These are phyloP conservation scores for Suhomyces kilbournensis DNA, from an alignment of 805 yeast species.

Conservation along the genomic window DNA sequence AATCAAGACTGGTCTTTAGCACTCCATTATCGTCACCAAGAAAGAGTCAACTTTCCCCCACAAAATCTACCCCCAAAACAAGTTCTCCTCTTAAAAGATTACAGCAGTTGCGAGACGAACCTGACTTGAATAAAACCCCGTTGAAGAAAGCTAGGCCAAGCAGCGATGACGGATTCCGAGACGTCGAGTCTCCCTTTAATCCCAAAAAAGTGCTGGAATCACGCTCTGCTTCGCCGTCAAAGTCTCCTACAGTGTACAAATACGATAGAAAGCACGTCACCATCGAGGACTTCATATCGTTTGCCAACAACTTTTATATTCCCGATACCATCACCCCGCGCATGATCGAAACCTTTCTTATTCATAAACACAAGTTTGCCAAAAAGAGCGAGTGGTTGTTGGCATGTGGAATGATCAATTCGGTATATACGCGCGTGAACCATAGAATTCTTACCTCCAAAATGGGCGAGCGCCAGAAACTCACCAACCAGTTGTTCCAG, in stretches of 20 bases:
- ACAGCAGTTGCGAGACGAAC: conserved; percentile 22
- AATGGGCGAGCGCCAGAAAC: conserved; percentile 47
- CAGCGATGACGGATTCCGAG: conserved; percentile 10
- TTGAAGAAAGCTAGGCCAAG: conserved; percentile 2
- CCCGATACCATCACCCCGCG: conserved; percentile 51
- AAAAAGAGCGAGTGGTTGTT: conserved; percentile 64
- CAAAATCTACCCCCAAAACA: conserved; percentile 21
- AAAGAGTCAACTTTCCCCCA: conserved; percentile 6
- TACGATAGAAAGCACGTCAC: conserved; percentile 24
- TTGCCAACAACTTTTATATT: conserved; percentile 64
- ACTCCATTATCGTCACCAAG: conserved; percentile 1
- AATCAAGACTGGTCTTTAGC: not conserved
- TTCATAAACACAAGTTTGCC: conserved; percentile 49
- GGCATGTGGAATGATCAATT: conserved; percentile 62
- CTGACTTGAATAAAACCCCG: not conserved
- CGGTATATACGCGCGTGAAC: conserved; percentile 56
- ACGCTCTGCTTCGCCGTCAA: not conserved
- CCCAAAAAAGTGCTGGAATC: conserved; percentile 5
- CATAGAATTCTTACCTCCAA: conserved; percentile 42
- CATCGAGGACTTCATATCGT: conserved; percentile 36
- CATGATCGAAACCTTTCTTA: conserved; percentile 49
- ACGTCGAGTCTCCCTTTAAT: conserved; percentile 27
- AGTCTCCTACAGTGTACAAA: conserved; percentile 7
- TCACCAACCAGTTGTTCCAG: conserved; percentile 49
- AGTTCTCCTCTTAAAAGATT: conserved; percentile 39